phyloP scores from a whole-genome alignment of 768 basidiomycete species.

The Mycena belliarum region DNA sequence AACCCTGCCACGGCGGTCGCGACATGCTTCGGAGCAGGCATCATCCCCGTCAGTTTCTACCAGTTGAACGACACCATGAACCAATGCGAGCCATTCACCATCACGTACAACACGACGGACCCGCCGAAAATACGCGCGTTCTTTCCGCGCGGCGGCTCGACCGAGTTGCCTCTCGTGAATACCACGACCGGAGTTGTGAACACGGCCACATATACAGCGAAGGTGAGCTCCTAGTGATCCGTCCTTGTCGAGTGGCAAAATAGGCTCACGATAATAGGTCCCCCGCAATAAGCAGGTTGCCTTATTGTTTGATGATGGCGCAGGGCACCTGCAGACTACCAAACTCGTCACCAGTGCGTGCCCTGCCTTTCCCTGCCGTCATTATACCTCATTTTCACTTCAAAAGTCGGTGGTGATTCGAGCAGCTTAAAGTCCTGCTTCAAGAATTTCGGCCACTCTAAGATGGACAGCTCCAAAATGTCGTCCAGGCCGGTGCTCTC shows the following conservation, averaged over 20 bases:
- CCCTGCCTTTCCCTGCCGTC: constrained; percentile 4
- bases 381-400: not conserved
- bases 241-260: too few relatives aligned
- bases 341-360: constrained; percentile 42
- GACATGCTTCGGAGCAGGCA: not conserved
- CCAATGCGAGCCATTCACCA: constrained; percentile 52
- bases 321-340: constrained; percentile 41
- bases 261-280: too few relatives aligned
- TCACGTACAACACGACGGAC: constrained; percentile 40
- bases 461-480: not conserved
- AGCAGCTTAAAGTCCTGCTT: constrained; percentile 4
- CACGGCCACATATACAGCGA: constrained; percentile 44
- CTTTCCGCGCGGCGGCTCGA: constrained; percentile 36
- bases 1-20: constrained; percentile 40
- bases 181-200: constrained; percentile 25
- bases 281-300: constrained; percentile 37
- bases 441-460: not conserved
- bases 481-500: constrained; percentile 8
- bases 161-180: constrained; percentile 31
- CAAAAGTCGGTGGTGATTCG: constrained; percentile 32
- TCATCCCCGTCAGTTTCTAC: constrained; percentile 30
- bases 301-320: constrained; percentile 45
- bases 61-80: constrained; percentile 32
- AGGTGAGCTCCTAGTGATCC: too few relatives aligned
- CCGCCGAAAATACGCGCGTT: constrained; percentile 41